phyloP scores from a whole-genome alignment of 345 rosid genomes.

The Sapria himalayana region DNA sequence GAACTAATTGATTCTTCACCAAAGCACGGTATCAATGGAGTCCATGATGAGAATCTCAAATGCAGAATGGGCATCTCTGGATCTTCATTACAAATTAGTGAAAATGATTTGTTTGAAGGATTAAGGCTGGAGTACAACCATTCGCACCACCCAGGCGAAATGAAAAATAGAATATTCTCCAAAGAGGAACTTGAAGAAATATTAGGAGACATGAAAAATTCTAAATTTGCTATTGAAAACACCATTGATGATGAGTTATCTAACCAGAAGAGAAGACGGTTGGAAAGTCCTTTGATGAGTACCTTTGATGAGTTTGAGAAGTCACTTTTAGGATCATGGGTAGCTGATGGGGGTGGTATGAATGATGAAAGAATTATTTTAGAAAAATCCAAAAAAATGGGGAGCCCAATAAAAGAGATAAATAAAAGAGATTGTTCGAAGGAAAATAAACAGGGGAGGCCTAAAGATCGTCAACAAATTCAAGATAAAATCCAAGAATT shows the following conservation, averaged over 20 bases:
- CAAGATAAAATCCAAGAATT: slow-evolving; percentile 85
- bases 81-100: too few species aligned
- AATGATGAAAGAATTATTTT: slow-evolving; percentile 18
- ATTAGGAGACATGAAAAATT: slow-evolving; percentile 19
- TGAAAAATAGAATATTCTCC: slow-evolving; percentile 61
- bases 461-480: slow-evolving; percentile 89
- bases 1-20: too few species aligned
- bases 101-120: slow-evolving; percentile 27
- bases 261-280: slow-evolving; percentile 26
- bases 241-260: slow-evolving; percentile 18
- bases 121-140: slow-evolving; percentile 20
- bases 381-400: slow-evolving; percentile 21
- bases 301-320: too few species aligned
- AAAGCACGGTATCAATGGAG: too few species aligned
- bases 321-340: slow-evolving; percentile 46
- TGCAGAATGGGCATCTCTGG: too few species aligned
- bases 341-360: slow-evolving; percentile 54
- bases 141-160: too few species aligned
- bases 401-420: slow-evolving; percentile 25
- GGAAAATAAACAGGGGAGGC: slow-evolving; percentile 70
- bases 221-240: slow-evolving; percentile 14
- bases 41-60: too few species aligned
- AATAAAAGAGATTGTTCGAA: slow-evolving; percentile 70
- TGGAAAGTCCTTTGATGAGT: slow-evolving; percentile 31
- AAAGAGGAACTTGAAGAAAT: slow-evolving; percentile 56